Conservation (phyloP, 257 asterid genomes). For the Fraxinus americana region DNA sequence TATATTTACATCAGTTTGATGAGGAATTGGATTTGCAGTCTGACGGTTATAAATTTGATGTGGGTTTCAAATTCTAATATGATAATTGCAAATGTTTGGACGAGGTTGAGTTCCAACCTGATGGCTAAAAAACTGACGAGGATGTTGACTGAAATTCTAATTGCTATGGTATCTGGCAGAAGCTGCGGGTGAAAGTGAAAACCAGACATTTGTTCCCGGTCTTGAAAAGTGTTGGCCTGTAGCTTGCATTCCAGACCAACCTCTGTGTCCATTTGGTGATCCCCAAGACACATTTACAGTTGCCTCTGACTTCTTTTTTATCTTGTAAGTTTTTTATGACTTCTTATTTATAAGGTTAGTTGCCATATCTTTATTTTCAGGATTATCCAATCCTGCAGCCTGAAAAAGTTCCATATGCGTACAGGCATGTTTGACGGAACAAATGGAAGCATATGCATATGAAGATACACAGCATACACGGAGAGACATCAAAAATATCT, state of each 20-base stretch:
- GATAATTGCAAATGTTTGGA: background rate
- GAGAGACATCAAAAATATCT: background rate
- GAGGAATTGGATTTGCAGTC: background rate
- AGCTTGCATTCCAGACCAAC: slow-evolving; percentile 1
- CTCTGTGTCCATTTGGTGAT: background rate
- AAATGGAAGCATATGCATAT: background rate
- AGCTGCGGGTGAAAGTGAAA: slow-evolving; percentile 24
- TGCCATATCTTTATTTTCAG: slow-evolving; percentile 1
- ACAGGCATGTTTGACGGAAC: background rate
- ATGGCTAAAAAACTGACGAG: slow-evolving; percentile 2
- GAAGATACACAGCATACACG: no score
- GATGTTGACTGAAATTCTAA: background rate
- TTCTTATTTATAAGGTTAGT: slow-evolving; percentile 19
- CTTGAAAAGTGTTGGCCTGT: slow-evolving; percentile 20
- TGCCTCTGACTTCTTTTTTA: background rate
- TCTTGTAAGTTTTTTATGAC: slow-evolving; percentile 10
- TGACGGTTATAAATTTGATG: background rate
- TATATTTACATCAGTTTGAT: no score
- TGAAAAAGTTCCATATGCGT: slow-evolving; percentile 3
- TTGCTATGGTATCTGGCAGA: background rate
- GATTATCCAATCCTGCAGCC: slow-evolving; percentile 5
- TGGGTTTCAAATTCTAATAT: background rate
- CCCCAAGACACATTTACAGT: background rate
- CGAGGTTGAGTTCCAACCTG: slow-evolving; percentile 15
- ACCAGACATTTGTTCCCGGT: slow-evolving; percentile 26